Conservation (phyloP, 106 monocot genomes). For the Dendrobium officinale region DNA sequence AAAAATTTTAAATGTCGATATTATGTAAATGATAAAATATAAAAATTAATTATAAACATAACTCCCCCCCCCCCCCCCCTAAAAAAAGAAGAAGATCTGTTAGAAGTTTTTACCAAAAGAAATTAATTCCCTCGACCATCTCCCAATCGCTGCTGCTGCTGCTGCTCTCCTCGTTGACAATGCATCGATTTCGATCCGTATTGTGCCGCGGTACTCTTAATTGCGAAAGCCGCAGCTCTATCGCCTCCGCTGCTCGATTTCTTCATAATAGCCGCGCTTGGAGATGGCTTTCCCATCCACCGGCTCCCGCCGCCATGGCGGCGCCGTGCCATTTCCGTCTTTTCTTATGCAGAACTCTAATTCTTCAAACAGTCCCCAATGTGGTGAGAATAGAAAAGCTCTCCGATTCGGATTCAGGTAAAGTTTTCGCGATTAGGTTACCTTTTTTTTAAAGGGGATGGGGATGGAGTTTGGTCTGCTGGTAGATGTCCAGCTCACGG, state of each 20-base stretch:
- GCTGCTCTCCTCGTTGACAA: not conserved
- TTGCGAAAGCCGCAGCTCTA: not conserved
- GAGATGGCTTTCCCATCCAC: not conserved
- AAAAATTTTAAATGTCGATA: no score
- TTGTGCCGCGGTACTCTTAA: not conserved
- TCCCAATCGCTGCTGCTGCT: not conserved
- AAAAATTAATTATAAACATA: no score
- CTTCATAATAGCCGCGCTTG: not conserved
- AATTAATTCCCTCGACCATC: not conserved
- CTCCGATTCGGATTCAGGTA: conserved; percentile 66
- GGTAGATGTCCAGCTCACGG: not conserved
- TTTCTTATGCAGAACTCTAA: conserved; percentile 31
- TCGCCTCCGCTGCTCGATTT: not conserved
- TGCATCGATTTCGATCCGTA: not conserved
- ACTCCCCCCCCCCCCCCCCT: no score
- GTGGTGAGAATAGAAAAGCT: conserved; percentile 51
- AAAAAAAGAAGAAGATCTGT: no score
- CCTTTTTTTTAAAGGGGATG: not conserved
- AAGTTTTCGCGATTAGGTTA: not conserved
- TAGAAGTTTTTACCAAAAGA: no score
- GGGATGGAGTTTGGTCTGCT: not conserved
- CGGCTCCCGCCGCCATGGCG: not conserved
- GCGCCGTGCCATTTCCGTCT: not conserved
- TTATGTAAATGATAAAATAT: no score
- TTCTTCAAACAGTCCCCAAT: conserved; percentile 36